Conservation (phyloP, 1,284 basidiomycete genomes). For the Mycosarcoma maydis region DNA sequence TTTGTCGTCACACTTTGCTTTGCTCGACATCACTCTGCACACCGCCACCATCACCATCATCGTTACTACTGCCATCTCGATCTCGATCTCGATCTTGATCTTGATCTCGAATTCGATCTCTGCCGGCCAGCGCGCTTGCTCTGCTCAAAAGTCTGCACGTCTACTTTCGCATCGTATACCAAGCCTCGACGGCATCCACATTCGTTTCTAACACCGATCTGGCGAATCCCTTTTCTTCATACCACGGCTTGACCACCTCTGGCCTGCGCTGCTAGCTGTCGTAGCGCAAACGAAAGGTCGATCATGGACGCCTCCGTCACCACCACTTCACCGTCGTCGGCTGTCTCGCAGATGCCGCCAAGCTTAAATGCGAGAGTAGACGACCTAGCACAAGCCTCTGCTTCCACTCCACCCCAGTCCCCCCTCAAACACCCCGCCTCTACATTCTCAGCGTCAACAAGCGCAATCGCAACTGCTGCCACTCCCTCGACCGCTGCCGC, state of each 20-base stretch:
- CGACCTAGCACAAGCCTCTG: background rate
- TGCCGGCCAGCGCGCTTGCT: too few relatives aligned
- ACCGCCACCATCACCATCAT: constrained; percentile 1
- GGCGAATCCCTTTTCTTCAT: too few relatives aligned
- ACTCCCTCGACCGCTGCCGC: background rate
- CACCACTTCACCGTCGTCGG: background rate
- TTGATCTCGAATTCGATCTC: too few relatives aligned
- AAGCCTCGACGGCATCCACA: background rate
- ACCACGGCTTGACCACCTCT: too few relatives aligned
- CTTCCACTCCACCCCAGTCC: constrained; percentile 15
- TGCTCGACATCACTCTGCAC: background rate
- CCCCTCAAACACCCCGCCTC: too few relatives aligned
- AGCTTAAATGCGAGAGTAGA: background rate
- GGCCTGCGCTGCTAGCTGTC: too few relatives aligned
- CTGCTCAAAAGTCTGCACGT: too few relatives aligned
- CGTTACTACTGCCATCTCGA: background rate
- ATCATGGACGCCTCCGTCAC: constrained; percentile 7
- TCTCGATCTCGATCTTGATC: too few relatives aligned
- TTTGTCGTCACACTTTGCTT: too few relatives aligned
- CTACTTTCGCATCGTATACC: background rate
- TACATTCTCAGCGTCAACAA: too few relatives aligned
- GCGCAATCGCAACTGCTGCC: background rate
- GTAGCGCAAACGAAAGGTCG: too few relatives aligned
- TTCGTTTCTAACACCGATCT: too few relatives aligned
- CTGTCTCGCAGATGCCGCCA: background rate